Base-by-base conservation (phyloP, 257 asterid genomes). In the Coffea eugenioides region DNA sequence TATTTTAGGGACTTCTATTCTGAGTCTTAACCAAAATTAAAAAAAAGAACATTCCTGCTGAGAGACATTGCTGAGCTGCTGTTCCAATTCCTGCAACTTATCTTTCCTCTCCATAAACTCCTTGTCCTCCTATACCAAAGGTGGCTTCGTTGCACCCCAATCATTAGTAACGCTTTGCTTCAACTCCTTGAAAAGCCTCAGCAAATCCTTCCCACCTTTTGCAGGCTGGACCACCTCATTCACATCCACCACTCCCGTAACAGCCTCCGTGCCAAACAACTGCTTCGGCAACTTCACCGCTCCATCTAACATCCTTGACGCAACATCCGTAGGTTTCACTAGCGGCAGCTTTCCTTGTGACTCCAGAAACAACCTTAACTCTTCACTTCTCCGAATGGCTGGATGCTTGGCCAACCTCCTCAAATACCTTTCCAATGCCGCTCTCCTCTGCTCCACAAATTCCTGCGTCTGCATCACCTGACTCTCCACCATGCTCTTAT, bases 391-490 rank as follows among this genome's bases (percentile, higher is more conserved):
- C 79, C 93, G 77, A 23, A 96, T 86, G 64, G 86, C 92, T 0
- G 95, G 97, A 71, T 96, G 98, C 31, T 79, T 84, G 0, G 93
- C 94, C 21, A 96, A 86, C 83, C 88, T 91, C 78, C 90, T 31
- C 34, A 31, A 31, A 31, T 31, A 1, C 34, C 1, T 31, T 31
- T 31, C 34, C 34, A 31, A 31, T 23, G 95, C 94, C 1, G 77
- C 83, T 10, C 99, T 90, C 89, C 98, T 88, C 84, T 92, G 99
- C 84, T 93, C 98, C 49, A 95, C 90, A 72, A 95, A 95, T 51
- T 93, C 99, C 68, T 80, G 85, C 80, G 88, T 88, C 87, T 93
- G 98, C 97, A 95, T 93, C 88, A 93, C 96, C 81, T 93, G 98
- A 75, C 97, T 84, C 91, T 95, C 99, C 69, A 95, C 97, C 66